These are phyloP conservation scores for Colletotrichum echinochloae DNA, from an alignment of 2,329 filamentous ascomycete species.

Conservation along the genomic window DNA sequence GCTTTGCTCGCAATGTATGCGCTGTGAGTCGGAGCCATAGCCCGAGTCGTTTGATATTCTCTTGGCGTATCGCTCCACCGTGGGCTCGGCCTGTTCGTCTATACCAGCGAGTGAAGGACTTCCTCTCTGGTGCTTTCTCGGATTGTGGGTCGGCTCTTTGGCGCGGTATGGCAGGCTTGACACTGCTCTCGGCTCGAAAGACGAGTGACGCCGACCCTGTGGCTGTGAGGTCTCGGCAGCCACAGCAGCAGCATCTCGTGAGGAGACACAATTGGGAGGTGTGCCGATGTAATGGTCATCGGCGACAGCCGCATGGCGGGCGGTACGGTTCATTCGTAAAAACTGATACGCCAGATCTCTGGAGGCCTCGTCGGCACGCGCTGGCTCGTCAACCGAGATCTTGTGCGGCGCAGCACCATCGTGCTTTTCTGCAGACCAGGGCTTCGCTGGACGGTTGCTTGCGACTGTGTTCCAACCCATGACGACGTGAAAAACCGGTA, in stretches of 20 bases:
- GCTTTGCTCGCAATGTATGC: not conserved
- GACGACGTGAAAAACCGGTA: not conserved
- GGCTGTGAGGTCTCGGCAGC: not conserved
- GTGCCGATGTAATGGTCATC: not conserved
- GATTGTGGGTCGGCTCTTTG: constrained; percentile 4
- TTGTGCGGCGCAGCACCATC: not conserved
- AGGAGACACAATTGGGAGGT: not conserved
- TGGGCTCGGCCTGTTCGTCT: not conserved
- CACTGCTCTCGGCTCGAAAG: not conserved
- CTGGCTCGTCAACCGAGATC: not conserved
- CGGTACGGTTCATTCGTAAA: constrained; percentile 20
- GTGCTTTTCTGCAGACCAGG: not conserved
- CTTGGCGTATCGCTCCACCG: constrained; percentile 8
- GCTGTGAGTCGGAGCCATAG: constrained; percentile 20
- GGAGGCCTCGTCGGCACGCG: constrained; percentile 17
- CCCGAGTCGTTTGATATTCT: constrained; percentile 29
- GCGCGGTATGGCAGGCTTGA: constrained; percentile 11
- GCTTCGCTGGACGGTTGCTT: not conserved
- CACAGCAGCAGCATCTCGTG: not conserved
- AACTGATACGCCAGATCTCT: constrained; percentile 26
- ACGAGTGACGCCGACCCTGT: not conserved
- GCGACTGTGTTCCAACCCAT: constrained; percentile 20
- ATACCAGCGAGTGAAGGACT: constrained; percentile 11
- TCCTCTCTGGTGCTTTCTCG: constrained; percentile 13
- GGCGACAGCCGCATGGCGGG: not conserved